phyloP scores from a whole-genome alignment of 257 asterid species.

The Solanum pimpinellifolium region DNA sequence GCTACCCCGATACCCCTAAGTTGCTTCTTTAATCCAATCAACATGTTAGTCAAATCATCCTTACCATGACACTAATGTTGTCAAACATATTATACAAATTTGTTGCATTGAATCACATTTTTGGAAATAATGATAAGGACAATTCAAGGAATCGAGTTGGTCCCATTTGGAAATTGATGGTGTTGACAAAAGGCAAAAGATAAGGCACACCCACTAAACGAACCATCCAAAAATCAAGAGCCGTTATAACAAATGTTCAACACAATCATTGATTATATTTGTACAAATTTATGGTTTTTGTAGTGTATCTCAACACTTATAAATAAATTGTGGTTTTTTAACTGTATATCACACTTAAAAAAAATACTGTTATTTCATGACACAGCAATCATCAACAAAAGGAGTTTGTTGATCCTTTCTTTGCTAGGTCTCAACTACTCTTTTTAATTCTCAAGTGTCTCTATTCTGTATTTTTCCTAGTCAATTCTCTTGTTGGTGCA shows the following conservation, averaged over 20 bases:
- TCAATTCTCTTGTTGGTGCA: background rate
- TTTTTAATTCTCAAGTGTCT: background rate
- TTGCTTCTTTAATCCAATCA: background rate
- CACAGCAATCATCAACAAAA: background rate
- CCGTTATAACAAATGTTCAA: background rate
- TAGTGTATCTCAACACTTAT: background rate
- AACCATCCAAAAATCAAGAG: background rate
- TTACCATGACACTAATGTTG: background rate
- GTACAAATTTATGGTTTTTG: background rate
- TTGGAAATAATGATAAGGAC: background rate
- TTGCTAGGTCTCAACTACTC: background rate
- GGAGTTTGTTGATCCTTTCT: background rate
- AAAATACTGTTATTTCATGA: background rate
- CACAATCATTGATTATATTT: background rate
- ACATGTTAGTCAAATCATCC: background rate
- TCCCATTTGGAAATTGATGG: background rate
- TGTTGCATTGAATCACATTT: background rate
- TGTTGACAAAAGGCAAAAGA: background rate
- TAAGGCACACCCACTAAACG: background rate
- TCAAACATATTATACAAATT: too few relatives aligned
- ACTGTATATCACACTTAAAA: background rate
- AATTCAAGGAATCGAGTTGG: background rate
- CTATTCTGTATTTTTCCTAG: background rate
- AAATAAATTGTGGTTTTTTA: background rate
- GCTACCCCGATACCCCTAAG: background rate